These are phyloP conservation scores for Drechslerella dactyloides DNA, from an alignment of 2,329 filamentous ascomycete species.

Conservation along the genomic window DNA sequence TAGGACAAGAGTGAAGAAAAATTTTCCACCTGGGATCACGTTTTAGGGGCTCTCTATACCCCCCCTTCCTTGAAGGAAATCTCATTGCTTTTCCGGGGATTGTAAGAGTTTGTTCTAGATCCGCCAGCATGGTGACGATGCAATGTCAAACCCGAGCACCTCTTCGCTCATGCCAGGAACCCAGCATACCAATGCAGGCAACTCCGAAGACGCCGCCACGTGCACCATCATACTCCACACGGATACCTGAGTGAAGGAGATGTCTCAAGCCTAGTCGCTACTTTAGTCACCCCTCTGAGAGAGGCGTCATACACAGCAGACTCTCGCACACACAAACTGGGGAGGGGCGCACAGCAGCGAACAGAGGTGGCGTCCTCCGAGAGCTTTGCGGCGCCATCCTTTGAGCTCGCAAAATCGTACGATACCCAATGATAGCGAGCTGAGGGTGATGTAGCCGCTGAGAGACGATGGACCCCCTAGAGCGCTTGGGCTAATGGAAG, in stretches of 20 bases:
- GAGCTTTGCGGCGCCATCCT: slow-evolving; percentile 21
- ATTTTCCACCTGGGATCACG: slow-evolving; percentile 27
- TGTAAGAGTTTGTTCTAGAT: slow-evolving; percentile 43
- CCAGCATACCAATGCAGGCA: slow-evolving; percentile 43
- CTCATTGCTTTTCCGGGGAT: slow-evolving; percentile 40
- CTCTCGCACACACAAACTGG: slow-evolving; percentile 1
- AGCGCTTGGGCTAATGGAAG: slow-evolving; percentile 40
- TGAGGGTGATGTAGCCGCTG: slow-evolving; percentile 25
- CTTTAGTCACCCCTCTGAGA: slow-evolving; percentile 18
- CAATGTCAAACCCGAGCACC: slow-evolving; percentile 27
- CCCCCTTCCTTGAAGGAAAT: slow-evolving; percentile 27
- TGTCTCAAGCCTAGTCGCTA: slow-evolving; percentile 6
- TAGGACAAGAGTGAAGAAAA: slow-evolving; percentile 34
- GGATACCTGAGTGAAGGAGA: slow-evolving; percentile 8
- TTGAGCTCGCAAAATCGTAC: slow-evolving; percentile 20
- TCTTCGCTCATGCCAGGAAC: slow-evolving; percentile 14
- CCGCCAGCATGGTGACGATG: slow-evolving; percentile 16
- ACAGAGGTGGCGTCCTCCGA: slow-evolving; percentile 25
- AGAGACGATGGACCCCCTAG: slow-evolving; percentile 18
- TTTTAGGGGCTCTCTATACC: slow-evolving; percentile 24
- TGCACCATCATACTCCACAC: slow-evolving; percentile 23
- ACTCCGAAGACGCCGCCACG: slow-evolving; percentile 44
- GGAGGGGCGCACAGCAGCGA: background rate
- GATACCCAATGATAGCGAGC: slow-evolving; percentile 18
- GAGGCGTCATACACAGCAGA: slow-evolving; percentile 32